Base-by-base conservation (phyloP, 306 rosid genomes). In the Cicer pinnatifidum region DNA sequence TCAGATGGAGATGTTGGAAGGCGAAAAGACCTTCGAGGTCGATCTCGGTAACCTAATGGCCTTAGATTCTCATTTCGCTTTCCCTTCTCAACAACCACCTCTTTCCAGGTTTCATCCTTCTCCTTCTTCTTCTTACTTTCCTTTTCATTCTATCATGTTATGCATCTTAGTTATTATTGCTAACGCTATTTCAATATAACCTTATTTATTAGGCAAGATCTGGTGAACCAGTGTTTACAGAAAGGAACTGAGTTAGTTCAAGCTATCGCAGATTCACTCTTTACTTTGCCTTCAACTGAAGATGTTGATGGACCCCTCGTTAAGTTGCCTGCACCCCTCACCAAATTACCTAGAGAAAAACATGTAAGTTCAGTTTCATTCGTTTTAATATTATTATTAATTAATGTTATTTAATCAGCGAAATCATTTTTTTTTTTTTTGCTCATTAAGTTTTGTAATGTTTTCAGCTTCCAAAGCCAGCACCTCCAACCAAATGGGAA, bases 401-500 rank as follows among this genome's bases (percentile, higher is more conserved):
- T 50, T 1, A 11, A 13, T 13, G 4, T 5, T 6, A 9, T 3
- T 37, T 35, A 37, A 33, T 35, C 45, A 35, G 5, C 11, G 6
- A 35, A 53, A 13, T 33, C 12, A 7, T n/a, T 28, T 28, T 20
- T 28, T 69, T 71, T n/a, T 28, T 28, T 20, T 28, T 69, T 71
- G 19, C 81, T 83, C 51, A 75, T 75, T 2, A 48, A 28, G 2
- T 72, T 35, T 12, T 68, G 1, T 73, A 6, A 77, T 77, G 38
- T 40, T 81, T 69, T 35, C 64, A 94, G 99, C 71, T 94, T 3
- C 99, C 99, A 74, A 85, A 68, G 83, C 95, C 95, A 50, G 82
- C 82, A 71, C 93, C 97, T 82, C 97, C 96, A 4, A 89, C 99
- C 6, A 94, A 89, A 77, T 94, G 99, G 98, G 95, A 94, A 80